Evolutionary conservation across 1,284 basidiomycete genomes (phyloP), one percentile per base, ranked within the genome.

Genomic region (Heterobasidion occidentale): DNA sequence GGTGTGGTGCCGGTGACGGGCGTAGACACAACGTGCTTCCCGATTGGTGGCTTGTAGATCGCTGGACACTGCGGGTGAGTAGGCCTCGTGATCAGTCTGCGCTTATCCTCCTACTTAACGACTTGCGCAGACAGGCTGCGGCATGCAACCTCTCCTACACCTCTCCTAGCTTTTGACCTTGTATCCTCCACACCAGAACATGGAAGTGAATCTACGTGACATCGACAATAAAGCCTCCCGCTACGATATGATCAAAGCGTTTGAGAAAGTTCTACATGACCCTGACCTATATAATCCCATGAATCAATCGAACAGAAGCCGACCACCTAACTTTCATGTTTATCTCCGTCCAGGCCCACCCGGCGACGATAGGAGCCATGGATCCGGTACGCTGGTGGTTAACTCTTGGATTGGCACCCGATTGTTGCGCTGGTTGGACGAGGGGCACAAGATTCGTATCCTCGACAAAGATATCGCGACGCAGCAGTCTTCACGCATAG

Each of bases 321-420:
- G 64, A 9, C 44, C 50, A 3, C 61, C 61, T 0, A 65, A 65
- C 27, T 65, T 65, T 45, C 35, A 59, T 19, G 52, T 65, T 20
- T 34, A 9, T 1, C 58, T 65, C 49, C 44, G 58, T 36, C 17
- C 17, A 15, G 56, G 59, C 48, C 46, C 52, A 3, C 49, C 54
- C 1, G 58, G 57, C 12, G 55, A 58, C 15, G 34, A 46, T 6
- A 46, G 46, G 17, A 58, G 63, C 36, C 54, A 60, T 14, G 58
- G 60, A 1, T 47, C 46, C 2, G 64, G 62, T 0, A 58, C 46
- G 20, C 59, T 65, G 8, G 56, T 51, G 7, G 47, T 64, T 5
- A 20, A 56, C 12, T 35, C 47, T 12, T 36, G 3, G 0, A 5
- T 63, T 3, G 58, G 59, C 8, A 2, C 14, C 1, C 20, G 36